Evolutionary conservation across 495 filamentous ascomycete species (phyloP).

Genomic region (Opeltia flavorubescens): DNA sequence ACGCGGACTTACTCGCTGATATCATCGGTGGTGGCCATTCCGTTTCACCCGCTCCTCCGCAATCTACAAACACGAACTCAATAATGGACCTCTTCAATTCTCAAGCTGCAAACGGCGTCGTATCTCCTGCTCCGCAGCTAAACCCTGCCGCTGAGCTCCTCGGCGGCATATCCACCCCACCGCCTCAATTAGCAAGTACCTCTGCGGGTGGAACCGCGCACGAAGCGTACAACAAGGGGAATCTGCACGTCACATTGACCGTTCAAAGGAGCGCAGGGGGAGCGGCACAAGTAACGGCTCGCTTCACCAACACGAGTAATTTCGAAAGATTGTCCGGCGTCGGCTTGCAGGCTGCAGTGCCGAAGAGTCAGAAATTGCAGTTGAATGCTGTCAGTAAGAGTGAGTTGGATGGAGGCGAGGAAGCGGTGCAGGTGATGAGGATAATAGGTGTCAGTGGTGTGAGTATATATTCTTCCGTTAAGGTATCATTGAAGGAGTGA

Average conservation of each 20-base stretch:
- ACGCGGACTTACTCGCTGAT: conserved; percentile 76
- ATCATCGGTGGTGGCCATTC: conserved; percentile 45
- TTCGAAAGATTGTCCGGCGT: conserved; percentile 53
- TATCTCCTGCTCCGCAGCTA: conserved; percentile 24
- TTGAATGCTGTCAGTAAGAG: conserved; percentile 71
- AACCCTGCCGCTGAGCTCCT: conserved; percentile 35
- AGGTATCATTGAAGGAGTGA: background rate
- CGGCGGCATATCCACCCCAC: conserved; percentile 26
- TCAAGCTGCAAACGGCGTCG: conserved; percentile 25
- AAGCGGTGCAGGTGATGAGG: conserved; percentile 81
- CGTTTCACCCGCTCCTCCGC: conserved; percentile 40
- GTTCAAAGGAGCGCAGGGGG: conserved; percentile 59
- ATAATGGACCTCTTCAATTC: conserved; percentile 78
- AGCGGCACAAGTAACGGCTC: conserved; percentile 60
- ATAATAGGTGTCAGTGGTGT: conserved; percentile 74
- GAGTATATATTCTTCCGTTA: conserved; percentile 28
- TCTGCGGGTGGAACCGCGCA: conserved; percentile 29
- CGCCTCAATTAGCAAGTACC: conserved; percentile 27
- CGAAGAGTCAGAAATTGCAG: conserved; percentile 86
- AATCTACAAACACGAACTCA: conserved; percentile 45
- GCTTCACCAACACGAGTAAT: conserved; percentile 64
- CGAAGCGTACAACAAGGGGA: conserved; percentile 73
- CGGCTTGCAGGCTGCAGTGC: conserved; percentile 83
- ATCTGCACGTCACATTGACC: conserved; percentile 62
- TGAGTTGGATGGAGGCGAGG: conserved; percentile 60